These are phyloP conservation scores for Stereum hirsutum DNA, from an alignment of 1,284 basidiomycete genomes.

Conservation along the genomic window DNA sequence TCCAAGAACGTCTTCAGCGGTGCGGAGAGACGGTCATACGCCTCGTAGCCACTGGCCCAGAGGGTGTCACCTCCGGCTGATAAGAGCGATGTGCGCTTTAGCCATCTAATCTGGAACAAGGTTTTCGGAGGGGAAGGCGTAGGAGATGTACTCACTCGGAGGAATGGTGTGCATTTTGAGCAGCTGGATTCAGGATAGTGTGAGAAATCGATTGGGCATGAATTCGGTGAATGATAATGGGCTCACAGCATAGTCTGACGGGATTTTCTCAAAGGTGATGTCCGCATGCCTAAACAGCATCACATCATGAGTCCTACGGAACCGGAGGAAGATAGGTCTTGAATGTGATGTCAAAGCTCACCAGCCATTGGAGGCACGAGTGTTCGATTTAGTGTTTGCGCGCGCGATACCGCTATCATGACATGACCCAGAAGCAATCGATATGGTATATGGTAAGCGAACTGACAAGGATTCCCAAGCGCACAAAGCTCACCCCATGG, in stretches of 20 bases:
- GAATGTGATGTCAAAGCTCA: no score
- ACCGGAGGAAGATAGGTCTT: no score
- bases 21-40: conserved; percentile 54
- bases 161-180: conserved; percentile 54
- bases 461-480: no score
- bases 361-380: conserved; percentile 33
- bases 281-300: no score
- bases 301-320: no score
- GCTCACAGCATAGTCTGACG: conserved; percentile 47
- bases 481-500: conserved; percentile 22
- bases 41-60: conserved; percentile 48
- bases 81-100: neutral
- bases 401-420: conserved; percentile 29
- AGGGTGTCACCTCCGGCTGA: conserved; percentile 41
- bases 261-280: conserved; percentile 63
- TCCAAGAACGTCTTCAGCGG: conserved; percentile 48
- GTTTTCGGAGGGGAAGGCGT: no score
- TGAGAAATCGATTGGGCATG: neutral
- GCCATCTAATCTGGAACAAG: no score
- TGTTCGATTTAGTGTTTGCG: conserved; percentile 20
- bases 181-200: no score
- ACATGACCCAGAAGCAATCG: no score
- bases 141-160: conserved; percentile 22
- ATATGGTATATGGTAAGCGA: no score
- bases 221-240: neutral